phyloP scores from a whole-genome alignment of 345 rosid genomes.

The Syzygium aromaticum region DNA sequence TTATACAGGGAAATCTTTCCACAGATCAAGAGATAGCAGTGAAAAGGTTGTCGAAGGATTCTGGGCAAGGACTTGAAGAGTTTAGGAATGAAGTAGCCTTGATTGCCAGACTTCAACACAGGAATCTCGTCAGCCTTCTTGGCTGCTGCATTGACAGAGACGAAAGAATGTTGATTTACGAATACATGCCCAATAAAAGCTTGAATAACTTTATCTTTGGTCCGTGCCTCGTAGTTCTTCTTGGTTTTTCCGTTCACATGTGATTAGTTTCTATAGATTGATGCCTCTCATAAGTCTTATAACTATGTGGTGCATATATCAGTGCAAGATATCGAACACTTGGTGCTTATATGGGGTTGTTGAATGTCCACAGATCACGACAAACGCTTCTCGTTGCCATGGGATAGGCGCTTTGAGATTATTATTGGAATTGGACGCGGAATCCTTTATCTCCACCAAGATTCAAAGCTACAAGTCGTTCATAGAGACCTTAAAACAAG shows the following conservation, averaged over 20 bases:
- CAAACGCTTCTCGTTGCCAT: conserved; percentile 13
- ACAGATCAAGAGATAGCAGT: conserved; percentile 30
- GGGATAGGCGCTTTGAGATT: conserved; percentile 23
- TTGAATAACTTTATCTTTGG: conserved; percentile 26
- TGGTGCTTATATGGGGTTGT: not conserved
- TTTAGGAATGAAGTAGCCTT: conserved; percentile 24
- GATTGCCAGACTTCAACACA: conserved; percentile 37
- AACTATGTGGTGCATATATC: not conserved
- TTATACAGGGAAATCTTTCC: conserved; percentile 12
- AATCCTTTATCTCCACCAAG: conserved; percentile 48
- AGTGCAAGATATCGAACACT: not conserved
- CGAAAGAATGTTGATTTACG: conserved; percentile 23
- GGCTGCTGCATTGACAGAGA: conserved; percentile 23
- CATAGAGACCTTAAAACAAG: conserved; percentile 51
- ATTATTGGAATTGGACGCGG: conserved; percentile 40
- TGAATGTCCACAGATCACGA: conserved; percentile 14
- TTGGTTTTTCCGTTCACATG: not conserved
- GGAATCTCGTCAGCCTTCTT: conserved; percentile 27
- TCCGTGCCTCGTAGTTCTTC: not conserved
- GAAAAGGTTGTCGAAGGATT: conserved; percentile 26
- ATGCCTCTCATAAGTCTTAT: not conserved
- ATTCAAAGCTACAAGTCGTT: conserved; percentile 35
- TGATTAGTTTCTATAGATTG: too few species aligned
- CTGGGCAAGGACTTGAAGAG: conserved; percentile 25
- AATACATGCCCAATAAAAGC: conserved; percentile 27